These are phyloP conservation scores for Coemansia sp. DNA, from an alignment of 192 early-diverging fungal species.

Conservation along the genomic window DNA sequence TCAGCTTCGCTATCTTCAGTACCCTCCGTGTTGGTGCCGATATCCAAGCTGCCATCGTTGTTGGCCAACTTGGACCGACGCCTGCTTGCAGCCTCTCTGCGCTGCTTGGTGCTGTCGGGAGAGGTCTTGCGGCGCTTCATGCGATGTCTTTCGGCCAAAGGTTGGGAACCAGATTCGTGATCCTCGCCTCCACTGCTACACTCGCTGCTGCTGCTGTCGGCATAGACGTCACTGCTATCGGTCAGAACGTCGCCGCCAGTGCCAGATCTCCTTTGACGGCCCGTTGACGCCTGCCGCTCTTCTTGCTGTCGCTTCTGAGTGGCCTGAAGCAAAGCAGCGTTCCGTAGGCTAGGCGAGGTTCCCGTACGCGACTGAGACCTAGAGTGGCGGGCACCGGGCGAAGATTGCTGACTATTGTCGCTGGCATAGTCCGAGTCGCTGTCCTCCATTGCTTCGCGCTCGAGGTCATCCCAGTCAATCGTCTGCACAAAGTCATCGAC, in stretches of 20 bases:
- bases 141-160: conserved; percentile 11
- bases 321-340: conserved; percentile 29
- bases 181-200: conserved; percentile 32
- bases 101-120: conserved; percentile 8
- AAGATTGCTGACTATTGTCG: conserved; percentile 1
- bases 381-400: conserved; percentile 7
- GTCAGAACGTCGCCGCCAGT: conserved; percentile 7
- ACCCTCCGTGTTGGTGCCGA: conserved; percentile 18
- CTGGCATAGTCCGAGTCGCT: conserved; percentile 42
- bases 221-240: conserved; percentile 34
- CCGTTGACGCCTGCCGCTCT: conserved; percentile 20
- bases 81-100: neutral
- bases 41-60: conserved; percentile 40
- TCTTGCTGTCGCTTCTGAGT: conserved; percentile 10
- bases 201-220: conserved; percentile 20
- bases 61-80: conserved; percentile 16
- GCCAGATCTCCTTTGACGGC: neutral
- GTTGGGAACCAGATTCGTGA: conserved; percentile 8
- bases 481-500: conserved; percentile 58
- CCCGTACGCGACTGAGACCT: conserved; percentile 13
- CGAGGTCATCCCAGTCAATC: conserved; percentile 57
- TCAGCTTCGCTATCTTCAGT: conserved; percentile 18
- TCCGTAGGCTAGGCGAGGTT: conserved; percentile 18
- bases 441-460: conserved; percentile 54
- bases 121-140: conserved; percentile 32